A percentile compares a stretch with the other conserved stretches of the same genome.
Evolutionary conservation across 2,329 filamentous ascomycete genomes (phyloP).

Genomic region (Xylariaceae sp.): DNA sequence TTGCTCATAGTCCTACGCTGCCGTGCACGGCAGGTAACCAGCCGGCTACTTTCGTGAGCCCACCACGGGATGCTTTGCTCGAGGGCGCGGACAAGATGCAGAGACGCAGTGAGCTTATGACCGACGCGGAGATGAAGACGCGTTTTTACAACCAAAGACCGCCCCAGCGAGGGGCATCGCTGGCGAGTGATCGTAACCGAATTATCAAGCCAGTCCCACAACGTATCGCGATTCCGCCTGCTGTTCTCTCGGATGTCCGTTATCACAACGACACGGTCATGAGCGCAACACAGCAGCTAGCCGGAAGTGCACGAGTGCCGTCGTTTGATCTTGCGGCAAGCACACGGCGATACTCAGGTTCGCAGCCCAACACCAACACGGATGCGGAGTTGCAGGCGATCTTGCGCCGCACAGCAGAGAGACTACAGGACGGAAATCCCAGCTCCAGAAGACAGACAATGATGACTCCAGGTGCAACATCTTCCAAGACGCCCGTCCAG

Average conservation of each 20-base stretch:
- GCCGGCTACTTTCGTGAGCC: not conserved
- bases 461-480: constrained; percentile 12
- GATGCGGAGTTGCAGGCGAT: constrained; percentile 49
- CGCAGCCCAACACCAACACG: constrained; percentile 24
- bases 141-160: constrained; percentile 2
- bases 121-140: not conserved
- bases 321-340: constrained; percentile 5
- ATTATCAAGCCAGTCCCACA: constrained; percentile 1
- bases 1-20: constrained; percentile 28
- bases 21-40: constrained; percentile 23
- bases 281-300: constrained; percentile 28
- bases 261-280: constrained; percentile 15
- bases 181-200: not conserved
- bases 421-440: constrained; percentile 40
- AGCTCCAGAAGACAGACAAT: constrained; percentile 30
- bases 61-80: not conserved
- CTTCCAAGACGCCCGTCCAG: constrained; percentile 1
- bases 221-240: not conserved
- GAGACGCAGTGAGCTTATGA: not conserved
- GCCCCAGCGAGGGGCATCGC: constrained; percentile 1
- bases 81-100: not conserved
- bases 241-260: not conserved
- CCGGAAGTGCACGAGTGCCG: constrained; percentile 25
- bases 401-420: constrained; percentile 47
- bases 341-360: constrained; percentile 2